Conservation (phyloP, 768 basidiomycete species). For the Asterophora parasitica region DNA sequence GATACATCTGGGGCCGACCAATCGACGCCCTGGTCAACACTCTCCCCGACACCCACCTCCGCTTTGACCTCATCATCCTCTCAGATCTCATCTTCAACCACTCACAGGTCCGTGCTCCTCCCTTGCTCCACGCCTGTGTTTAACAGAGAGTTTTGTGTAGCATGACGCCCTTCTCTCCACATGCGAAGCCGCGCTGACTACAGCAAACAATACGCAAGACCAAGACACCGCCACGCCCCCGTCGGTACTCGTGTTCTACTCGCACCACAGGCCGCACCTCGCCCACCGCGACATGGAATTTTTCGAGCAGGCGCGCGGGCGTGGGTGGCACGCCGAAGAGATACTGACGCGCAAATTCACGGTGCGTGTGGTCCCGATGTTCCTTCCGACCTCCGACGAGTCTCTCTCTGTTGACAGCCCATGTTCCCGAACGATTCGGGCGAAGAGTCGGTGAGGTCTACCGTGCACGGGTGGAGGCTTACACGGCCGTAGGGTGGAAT, state of each 20-base stretch:
- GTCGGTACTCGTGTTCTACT: slow-evolving; percentile 75
- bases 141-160: slow-evolving; percentile 29
- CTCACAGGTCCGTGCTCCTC: slow-evolving; percentile 57
- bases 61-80: slow-evolving; percentile 79
- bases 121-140: not conserved
- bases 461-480: slow-evolving; percentile 82
- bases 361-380: slow-evolving; percentile 32
- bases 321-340: slow-evolving; percentile 72
- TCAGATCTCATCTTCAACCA: slow-evolving; percentile 96
- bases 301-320: slow-evolving; percentile 55
- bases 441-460: slow-evolving; percentile 68
- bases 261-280: slow-evolving; percentile 82
- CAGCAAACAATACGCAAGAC: no score
- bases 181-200: slow-evolving; percentile 50
- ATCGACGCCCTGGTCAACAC: slow-evolving; percentile 40
- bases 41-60: slow-evolving; percentile 15
- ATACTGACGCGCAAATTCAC: slow-evolving; percentile 61
- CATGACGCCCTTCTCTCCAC: slow-evolving; percentile 79
- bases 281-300: slow-evolving; percentile 82
- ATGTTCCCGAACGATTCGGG: slow-evolving; percentile 92
- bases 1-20: slow-evolving; percentile 79
- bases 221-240: slow-evolving; percentile 15
- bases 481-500: not conserved
- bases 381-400: not conserved
- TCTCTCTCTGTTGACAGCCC: slow-evolving; percentile 38